Percentiles rank a stretch among this genome's conserved stretches.
Conservation (phyloP, 441 rosid genomes). For the Populus hybrid region DNA sequence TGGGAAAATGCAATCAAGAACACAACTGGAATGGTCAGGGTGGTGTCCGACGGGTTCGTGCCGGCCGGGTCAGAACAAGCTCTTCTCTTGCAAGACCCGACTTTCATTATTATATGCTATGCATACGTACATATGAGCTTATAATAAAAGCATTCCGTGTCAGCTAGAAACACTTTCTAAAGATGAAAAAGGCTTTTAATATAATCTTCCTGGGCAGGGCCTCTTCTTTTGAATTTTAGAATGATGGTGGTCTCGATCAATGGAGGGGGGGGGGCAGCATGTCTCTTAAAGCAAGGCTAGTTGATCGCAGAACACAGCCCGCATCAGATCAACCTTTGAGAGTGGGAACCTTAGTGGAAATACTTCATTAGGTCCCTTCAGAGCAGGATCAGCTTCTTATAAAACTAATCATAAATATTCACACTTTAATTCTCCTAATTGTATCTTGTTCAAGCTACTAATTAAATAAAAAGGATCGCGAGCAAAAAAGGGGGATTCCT, state of each 20-base stretch:
- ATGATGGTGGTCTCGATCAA: conserved; percentile 49
- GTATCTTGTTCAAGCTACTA: background rate
- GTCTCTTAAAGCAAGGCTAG: conserved; percentile 46
- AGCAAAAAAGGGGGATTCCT: conserved; percentile 31
- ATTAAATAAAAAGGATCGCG: background rate
- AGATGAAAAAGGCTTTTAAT: conserved; percentile 19
- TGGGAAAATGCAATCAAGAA: conserved; percentile 31
- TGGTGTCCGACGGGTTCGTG: conserved; percentile 50
- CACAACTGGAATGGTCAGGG: conserved; percentile 51
- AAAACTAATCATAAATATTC: conserved; percentile 3
- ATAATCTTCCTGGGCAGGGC: conserved; percentile 7
- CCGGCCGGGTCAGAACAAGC: conserved; percentile 47
- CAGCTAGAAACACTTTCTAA: conserved; percentile 24
- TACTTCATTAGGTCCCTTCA: conserved; percentile 33
- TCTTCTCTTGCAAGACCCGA: background rate
- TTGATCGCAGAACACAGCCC: conserved; percentile 22
- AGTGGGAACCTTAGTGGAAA: conserved; percentile 48
- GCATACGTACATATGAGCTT: conserved; percentile 2
- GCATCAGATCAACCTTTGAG: conserved; percentile 14
- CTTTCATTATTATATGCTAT: background rate
- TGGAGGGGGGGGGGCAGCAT: conserved; percentile 38
- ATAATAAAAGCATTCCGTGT: conserved; percentile 22
- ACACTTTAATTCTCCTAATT: conserved; percentile 18
- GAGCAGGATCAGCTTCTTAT: conserved; percentile 19
- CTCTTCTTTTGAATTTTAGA: conserved; percentile 28